Base-by-base conservation (phyloP, 306 rosid species). In the Lathyrus oleraceus region DNA sequence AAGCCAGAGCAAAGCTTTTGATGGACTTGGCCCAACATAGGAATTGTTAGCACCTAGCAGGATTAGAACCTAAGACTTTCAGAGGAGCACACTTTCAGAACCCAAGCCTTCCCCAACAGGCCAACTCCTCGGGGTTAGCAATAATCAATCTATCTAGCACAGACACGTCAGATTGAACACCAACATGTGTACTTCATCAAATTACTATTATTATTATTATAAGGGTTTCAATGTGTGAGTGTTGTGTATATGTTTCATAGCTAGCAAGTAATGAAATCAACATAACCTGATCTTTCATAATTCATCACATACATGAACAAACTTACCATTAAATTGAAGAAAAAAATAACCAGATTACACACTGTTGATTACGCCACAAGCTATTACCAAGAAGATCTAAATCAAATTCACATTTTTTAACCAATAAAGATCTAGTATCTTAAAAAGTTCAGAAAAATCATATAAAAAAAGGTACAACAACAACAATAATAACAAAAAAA, bases 311-410 rank as follows among this genome's bases (percentile, higher is more conserved):
- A 49, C 64, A 60, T 49, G 27, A 14, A 67, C 28, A 79, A 61
- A 63, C 53, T 67, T n/a, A 8, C 15, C 62, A 53, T 35, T 0
- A n/a, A 40, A 69, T 17, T 54, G 11, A 52, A 52, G 9, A 32
- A 19, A 40, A 17, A 66, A 76, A n/a, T n/a, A 61, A 43, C 14
- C 59, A 28, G 1, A 77, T 40, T 15, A 39, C 25, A 58, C 58
- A 61, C 2, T 9, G 11, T 47, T 23, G 61, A 15, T 68, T 61
- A 56, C 61, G 48, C 30, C 67, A 75, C 10, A 51, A 20, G 38
- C 36, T 35, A 72, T 10, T 17, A 65, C 19, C 47, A 44, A 66
- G 30, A 35, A 67, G 69, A 69, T 81, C 72, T 47, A 38, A 75
- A 15, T 69, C 39, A 25, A 14, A 61, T 20, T 9, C 53, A 58